Evolutionary conservation across 805 yeast genomes (phyloP).

Genomic region (Barnettozyma vustinii): DNA sequence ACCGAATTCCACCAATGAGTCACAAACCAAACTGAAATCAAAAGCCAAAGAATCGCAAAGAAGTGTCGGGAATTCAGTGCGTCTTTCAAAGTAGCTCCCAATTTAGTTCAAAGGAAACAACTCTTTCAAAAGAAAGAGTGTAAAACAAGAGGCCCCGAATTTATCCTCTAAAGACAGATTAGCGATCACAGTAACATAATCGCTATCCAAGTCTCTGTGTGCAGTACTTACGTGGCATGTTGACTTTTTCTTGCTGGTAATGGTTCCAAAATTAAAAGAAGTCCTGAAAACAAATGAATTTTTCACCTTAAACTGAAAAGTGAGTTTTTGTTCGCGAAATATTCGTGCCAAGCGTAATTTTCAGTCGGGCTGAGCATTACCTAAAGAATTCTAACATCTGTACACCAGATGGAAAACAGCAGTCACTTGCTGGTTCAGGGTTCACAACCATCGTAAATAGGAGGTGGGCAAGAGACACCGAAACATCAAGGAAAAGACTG

Average conservation of each 20-base stretch:
- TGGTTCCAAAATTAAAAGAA: neutral
- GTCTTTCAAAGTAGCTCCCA: conserved; percentile 24
- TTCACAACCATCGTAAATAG: neutral
- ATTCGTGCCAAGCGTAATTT: neutral
- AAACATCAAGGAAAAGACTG: no score
- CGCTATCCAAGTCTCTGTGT: neutral
- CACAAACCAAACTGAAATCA: conserved; percentile 28
- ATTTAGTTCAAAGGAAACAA: conserved; percentile 5
- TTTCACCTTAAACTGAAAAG: neutral
- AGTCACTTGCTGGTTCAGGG: neutral
- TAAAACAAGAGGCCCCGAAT: conserved; percentile 65
- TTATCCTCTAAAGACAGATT: conserved; percentile 26
- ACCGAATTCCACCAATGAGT: neutral
- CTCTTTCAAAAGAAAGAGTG: conserved; percentile 5
- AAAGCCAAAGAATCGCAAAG: conserved; percentile 33
- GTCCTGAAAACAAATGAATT: neutral
- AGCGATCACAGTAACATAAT: neutral
- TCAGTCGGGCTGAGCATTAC: neutral
- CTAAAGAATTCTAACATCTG: neutral
- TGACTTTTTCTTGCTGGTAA: conserved; percentile 16
- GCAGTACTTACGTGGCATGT: conserved; percentile 27
- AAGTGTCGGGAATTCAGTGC: conserved; percentile 88
- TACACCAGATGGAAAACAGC: neutral
- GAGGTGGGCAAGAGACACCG: neutral
- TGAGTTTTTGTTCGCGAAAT: neutral